phyloP scores from a whole-genome alignment of 495 filamentous ascomycete species.

The Hyaloscypha hepaticicola region DNA sequence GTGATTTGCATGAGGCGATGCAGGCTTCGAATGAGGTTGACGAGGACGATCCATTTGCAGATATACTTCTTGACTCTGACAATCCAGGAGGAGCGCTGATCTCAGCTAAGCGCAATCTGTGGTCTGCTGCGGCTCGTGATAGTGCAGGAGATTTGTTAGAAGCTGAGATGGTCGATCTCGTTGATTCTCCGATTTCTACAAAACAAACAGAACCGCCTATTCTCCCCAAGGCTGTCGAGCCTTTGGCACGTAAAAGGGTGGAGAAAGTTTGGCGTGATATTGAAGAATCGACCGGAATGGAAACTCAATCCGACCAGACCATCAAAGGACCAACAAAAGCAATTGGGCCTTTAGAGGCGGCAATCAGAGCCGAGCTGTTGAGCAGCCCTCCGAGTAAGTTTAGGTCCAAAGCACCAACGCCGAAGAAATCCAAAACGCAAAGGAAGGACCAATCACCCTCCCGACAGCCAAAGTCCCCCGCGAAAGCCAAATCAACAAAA shows the following conservation, averaged over 20 bases:
- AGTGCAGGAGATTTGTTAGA: conserved; percentile 58
- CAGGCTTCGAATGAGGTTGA: conserved; percentile 53
- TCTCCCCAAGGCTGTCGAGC: neutral
- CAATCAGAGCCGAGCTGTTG: conserved; percentile 2
- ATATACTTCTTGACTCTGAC: conserved; percentile 9
- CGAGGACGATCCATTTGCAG: conserved; percentile 37
- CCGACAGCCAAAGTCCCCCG: neutral
- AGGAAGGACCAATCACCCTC: neutral
- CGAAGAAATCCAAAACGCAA: neutral
- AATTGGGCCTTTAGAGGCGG: conserved; percentile 9
- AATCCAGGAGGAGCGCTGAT: conserved; percentile 3
- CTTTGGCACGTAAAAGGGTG: neutral
- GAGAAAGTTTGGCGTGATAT: conserved; percentile 39
- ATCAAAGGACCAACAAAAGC: neutral
- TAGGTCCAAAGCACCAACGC: neutral
- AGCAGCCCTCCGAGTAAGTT: conserved; percentile 1
- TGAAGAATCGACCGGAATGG: conserved; percentile 36
- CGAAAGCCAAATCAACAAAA: neutral
- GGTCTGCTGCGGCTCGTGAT: conserved; percentile 68
- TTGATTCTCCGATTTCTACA: conserved; percentile 40
- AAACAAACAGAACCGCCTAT: neutral
- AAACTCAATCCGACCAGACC: conserved; percentile 5
- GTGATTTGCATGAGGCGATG: conserved; percentile 70
- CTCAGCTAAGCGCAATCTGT: conserved; percentile 45
- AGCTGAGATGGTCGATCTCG: conserved; percentile 55